These are phyloP conservation scores for Pseudotulostoma volvatum DNA, from an alignment of 495 filamentous ascomycete species.

Conservation along the genomic window DNA sequence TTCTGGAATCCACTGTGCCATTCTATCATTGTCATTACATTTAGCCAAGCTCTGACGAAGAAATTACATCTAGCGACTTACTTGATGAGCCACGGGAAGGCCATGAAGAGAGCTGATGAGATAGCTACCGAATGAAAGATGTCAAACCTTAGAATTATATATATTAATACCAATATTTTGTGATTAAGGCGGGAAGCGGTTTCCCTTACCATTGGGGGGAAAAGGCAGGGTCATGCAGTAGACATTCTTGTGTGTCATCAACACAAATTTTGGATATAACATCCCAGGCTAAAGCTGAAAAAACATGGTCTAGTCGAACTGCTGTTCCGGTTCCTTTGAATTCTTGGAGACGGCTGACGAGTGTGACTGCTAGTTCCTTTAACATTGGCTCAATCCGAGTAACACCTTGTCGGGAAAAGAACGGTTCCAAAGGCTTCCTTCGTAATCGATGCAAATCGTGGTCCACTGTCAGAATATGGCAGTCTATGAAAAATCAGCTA, in stretches of 20 bases:
- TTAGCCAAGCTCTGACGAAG: too few relatives aligned
- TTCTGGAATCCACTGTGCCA: background rate
- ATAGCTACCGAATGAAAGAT: background rate
- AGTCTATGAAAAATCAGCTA: background rate
- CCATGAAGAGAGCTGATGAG: background rate
- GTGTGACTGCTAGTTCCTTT: conserved; percentile 12
- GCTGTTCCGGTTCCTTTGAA: conserved; percentile 12
- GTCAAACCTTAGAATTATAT: background rate
- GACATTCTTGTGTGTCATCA: background rate
- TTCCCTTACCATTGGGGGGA: background rate
- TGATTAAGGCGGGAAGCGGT: background rate
- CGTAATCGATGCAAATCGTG: conserved; percentile 15
- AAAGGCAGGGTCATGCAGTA: background rate
- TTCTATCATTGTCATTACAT: too few relatives aligned
- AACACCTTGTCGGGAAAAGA: conserved; percentile 17
- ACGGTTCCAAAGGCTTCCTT: conserved; percentile 16
- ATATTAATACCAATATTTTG: background rate
- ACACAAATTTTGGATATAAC: conserved; percentile 19
- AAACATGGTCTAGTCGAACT: conserved; percentile 19
- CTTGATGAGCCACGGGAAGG: conserved; percentile 9
- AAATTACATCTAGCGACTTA: too few relatives aligned
- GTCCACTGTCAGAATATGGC: background rate
- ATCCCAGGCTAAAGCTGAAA: conserved; percentile 21
- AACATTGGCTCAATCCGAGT: conserved; percentile 17
- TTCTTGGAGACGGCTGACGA: conserved; percentile 17